These are phyloP conservation scores for Vitis amurensis DNA, from an alignment of 164 flowering plant species.

Conservation along the genomic window DNA sequence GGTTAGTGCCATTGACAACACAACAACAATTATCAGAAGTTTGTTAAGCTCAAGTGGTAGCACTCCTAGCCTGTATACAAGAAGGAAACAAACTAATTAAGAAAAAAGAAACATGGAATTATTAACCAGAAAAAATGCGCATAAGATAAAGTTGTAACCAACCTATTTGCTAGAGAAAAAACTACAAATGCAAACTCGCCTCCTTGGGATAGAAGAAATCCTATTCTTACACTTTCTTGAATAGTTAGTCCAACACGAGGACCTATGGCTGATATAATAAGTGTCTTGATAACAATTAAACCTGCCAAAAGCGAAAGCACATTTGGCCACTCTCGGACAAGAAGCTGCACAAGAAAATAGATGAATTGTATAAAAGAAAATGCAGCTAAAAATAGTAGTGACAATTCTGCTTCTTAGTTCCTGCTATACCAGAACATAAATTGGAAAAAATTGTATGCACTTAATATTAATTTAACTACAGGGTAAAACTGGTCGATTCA, in stretches of 20 bases:
- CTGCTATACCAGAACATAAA: no score
- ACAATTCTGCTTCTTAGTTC: neutral
- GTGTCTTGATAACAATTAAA: slow-evolving; percentile 83
- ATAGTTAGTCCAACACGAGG: slow-evolving; percentile 88
- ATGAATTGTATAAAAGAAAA: slow-evolving; percentile 15
- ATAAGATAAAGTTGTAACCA: slow-evolving; percentile 10
- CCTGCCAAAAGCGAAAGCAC: slow-evolving; percentile 89
- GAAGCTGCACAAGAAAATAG: slow-evolving; percentile 60
- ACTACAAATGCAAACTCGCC: slow-evolving; percentile 99
- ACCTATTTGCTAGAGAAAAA: slow-evolving; percentile 97
- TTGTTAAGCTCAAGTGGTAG: slow-evolving; percentile 97
- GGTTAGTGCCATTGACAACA: slow-evolving; percentile 94
- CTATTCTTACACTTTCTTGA: slow-evolving; percentile 90
- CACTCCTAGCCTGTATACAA: slow-evolving; percentile 82
- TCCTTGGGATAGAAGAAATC: slow-evolving; percentile 96
- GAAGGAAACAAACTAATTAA: neutral
- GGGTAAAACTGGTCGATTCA: no score
- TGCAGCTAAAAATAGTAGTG: neutral
- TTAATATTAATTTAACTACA: no score
- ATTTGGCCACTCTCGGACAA: slow-evolving; percentile 96
- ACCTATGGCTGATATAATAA: slow-evolving; percentile 90
- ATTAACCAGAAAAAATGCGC: neutral
- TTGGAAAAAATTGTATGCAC: no score
- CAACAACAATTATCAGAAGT: slow-evolving; percentile 95
- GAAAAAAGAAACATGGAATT: slow-evolving; percentile 2